phyloP scores from a whole-genome alignment of 176 grass and related monocot species.

The Ensete ventricosum region DNA sequence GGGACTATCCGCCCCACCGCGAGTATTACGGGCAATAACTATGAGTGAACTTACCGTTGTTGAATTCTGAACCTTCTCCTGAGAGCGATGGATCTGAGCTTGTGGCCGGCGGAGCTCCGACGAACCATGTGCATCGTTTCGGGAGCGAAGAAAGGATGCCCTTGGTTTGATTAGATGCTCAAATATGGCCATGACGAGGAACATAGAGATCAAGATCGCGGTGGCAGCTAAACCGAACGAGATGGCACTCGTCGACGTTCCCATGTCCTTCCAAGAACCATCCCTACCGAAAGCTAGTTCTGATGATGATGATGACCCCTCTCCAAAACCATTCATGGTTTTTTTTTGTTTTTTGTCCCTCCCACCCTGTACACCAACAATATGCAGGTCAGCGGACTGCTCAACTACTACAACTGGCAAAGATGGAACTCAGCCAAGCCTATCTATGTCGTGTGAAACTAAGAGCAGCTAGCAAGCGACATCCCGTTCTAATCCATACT shows the following conservation, averaged over 20 bases:
- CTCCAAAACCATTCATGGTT: slow-evolving; percentile 50
- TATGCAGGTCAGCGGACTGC: not conserved
- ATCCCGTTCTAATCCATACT: too few relatives aligned
- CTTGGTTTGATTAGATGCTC: slow-evolving; percentile 86
- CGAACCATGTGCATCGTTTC: not conserved
- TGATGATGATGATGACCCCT: slow-evolving; percentile 29
- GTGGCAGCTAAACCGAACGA: slow-evolving; percentile 88
- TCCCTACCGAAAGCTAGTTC: slow-evolving; percentile 26
- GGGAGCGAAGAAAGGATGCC: slow-evolving; percentile 18
- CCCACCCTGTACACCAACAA: not conserved
- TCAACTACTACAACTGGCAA: not conserved
- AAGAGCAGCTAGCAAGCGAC: too few relatives aligned
- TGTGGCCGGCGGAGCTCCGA: slow-evolving; percentile 10
- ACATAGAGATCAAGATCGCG: slow-evolving; percentile 79
- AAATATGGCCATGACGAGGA: slow-evolving; percentile 93
- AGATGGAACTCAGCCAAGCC: not conserved
- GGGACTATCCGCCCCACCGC: not conserved
- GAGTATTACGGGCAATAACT: not conserved
- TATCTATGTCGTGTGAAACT: not conserved
- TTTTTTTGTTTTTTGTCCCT: not conserved
- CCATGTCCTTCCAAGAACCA: slow-evolving; percentile 54
- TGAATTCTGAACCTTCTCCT: slow-evolving; percentile 38
- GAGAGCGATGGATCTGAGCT: not conserved
- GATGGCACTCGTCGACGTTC: slow-evolving; percentile 84
- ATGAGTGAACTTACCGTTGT: slow-evolving; percentile 23